Evolutionary conservation across 257 asterid species (phyloP).

Genomic region (Verbena officinalis): DNA sequence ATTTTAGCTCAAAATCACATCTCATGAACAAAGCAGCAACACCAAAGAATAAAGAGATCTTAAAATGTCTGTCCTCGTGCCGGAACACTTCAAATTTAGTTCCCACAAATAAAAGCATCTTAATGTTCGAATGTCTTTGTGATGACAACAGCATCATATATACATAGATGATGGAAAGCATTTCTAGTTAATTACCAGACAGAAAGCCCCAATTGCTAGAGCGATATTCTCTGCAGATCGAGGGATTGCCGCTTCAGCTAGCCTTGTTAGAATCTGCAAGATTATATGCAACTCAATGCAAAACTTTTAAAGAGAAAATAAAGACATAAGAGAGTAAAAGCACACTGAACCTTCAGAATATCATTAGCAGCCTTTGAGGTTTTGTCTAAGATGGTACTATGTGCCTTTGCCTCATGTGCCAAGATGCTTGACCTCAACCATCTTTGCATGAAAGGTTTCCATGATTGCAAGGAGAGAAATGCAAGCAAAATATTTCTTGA

Average conservation of each 20-base stretch:
- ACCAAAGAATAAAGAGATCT: not conserved
- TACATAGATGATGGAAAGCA: conserved; percentile 13
- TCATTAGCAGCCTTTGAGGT: conserved; percentile 71
- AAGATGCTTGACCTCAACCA: conserved; percentile 81
- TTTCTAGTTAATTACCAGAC: conserved; percentile 54
- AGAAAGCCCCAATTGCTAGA: conserved; percentile 87
- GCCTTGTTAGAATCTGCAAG: conserved; percentile 58
- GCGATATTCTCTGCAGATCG: conserved; percentile 87
- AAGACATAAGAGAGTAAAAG: conserved; percentile 16
- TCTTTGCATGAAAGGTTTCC: conserved; percentile 93
- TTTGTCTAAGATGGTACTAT: conserved; percentile 55
- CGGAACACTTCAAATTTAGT: not conserved
- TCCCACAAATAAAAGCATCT: conserved; percentile 9
- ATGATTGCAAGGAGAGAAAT: conserved; percentile 82
- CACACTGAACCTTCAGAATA: conserved; percentile 69
- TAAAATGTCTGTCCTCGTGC: no score
- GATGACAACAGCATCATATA: not conserved
- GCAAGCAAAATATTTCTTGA: conserved; percentile 85
- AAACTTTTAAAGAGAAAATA: conserved; percentile 14
- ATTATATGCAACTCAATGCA: conserved; percentile 23
- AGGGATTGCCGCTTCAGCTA: conserved; percentile 75
- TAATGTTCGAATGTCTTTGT: not conserved
- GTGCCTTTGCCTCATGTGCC: conserved; percentile 62
- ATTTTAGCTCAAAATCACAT: not conserved
- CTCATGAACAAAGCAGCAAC: conserved; percentile 8